Conservation (phyloP, 208 protist genomes). For the Phytomonas sp. region DNA sequence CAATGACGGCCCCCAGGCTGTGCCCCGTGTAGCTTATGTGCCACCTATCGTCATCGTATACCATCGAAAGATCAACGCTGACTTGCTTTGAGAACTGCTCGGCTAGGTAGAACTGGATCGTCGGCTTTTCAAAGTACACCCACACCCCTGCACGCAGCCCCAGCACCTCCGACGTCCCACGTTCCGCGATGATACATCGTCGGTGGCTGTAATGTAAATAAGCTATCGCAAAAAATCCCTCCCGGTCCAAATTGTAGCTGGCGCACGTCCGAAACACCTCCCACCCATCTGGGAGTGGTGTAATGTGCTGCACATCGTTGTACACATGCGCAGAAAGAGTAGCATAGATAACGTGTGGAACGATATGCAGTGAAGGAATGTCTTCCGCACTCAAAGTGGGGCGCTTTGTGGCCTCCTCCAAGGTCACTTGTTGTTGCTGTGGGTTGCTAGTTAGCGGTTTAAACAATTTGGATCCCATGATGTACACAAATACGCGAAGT, state of each 20-base stretch:
- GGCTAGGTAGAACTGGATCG: slow-evolving; percentile 79
- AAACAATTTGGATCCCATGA: slow-evolving; percentile 1
- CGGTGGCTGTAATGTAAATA: slow-evolving; percentile 57
- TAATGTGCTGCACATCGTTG: slow-evolving; percentile 20
- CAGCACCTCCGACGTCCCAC: slow-evolving; percentile 77
- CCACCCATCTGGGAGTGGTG: slow-evolving; percentile 59
- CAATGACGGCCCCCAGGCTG: slow-evolving; percentile 85
- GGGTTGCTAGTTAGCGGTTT: slow-evolving; percentile 3
- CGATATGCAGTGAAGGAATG: slow-evolving; percentile 41
- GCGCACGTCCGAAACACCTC: slow-evolving; percentile 49
- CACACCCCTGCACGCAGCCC: slow-evolving; percentile 76
- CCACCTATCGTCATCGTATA: slow-evolving; percentile 22
- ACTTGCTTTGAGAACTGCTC: slow-evolving; percentile 83
- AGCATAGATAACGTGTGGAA: slow-evolving; percentile 69
- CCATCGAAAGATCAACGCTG: slow-evolving; percentile 12
- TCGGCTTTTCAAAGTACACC: slow-evolving; percentile 88
- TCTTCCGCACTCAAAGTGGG: slow-evolving; percentile 41
- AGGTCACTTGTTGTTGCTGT: slow-evolving; percentile 11
- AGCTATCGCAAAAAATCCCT: slow-evolving; percentile 81
- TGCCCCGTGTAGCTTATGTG: slow-evolving; percentile 85
- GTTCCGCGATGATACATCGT: slow-evolving; percentile 82
- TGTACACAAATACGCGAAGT: background rate
- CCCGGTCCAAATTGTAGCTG: slow-evolving; percentile 61
- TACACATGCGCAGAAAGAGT: slow-evolving; percentile 71
- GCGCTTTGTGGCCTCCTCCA: slow-evolving; percentile 30